Conservation (phyloP, 31 red algal genomes). For the Porphyra umbilicalis region DNA sequence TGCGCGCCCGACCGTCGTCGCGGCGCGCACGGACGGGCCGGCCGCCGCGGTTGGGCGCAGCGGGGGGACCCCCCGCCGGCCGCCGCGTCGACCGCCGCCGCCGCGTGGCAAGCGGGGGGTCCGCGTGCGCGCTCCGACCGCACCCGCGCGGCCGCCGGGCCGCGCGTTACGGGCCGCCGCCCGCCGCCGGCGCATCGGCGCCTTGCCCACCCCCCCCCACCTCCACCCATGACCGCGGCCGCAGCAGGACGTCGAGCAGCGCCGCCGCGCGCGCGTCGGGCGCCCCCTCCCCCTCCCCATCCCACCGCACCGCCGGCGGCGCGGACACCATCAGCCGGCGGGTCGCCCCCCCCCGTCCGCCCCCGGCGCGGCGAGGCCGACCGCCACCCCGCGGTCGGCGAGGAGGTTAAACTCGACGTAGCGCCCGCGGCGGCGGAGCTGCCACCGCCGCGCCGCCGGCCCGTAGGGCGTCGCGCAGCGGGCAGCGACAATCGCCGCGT, state of each 20-base stretch:
- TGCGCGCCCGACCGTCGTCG: too few species aligned
- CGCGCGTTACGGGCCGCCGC: too few species aligned
- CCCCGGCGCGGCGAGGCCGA: conserved; percentile 47
- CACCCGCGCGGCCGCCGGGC: too few species aligned
- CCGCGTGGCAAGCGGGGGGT: too few species aligned
- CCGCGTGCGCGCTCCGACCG: too few species aligned
- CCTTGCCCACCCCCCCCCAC: neutral
- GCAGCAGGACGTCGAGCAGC: neutral
- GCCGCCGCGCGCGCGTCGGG: neutral
- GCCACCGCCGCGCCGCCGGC: conserved; percentile 56
- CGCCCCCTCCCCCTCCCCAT: neutral
- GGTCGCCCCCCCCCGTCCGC: conserved; percentile 13
- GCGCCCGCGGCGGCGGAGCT: conserved; percentile 60
- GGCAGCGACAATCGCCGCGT: conserved; percentile 39
- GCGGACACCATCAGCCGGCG: conserved; percentile 23
- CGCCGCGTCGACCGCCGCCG: too few species aligned
- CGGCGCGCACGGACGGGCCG: too few species aligned
- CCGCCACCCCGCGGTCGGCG: conserved; percentile 72
- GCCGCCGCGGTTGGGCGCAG: too few species aligned
- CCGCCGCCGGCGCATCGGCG: too few species aligned
- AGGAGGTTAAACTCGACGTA: conserved; percentile 91
- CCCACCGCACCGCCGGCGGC: conserved; percentile 24
- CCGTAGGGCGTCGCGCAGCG: conserved; percentile 24
- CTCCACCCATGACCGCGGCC: neutral
- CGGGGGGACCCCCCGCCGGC: too few species aligned